These are phyloP conservation scores for Cryptococcus hybrid DNA, from an alignment of 1,284 basidiomycete genomes.

Conservation along the genomic window DNA sequence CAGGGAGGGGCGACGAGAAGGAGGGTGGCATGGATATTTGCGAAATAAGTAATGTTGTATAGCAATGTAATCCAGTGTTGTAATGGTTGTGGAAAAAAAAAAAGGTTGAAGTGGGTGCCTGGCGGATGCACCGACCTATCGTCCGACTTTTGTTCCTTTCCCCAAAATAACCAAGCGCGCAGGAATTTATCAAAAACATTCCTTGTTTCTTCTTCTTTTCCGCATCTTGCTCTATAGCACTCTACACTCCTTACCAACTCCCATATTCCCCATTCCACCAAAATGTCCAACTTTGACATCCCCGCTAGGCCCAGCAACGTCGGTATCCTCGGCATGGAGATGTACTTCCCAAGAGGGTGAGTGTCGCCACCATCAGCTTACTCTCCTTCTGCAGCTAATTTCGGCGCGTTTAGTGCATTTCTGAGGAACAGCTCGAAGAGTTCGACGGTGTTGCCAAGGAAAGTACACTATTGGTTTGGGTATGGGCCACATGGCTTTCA, in stretches of 20 bases:
- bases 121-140: not conserved
- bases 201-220: not conserved
- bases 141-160: conserved; percentile 1
- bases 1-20: conserved; percentile 16
- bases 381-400: not conserved
- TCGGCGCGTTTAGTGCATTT: conserved; percentile 70
- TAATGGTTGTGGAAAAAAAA: not conserved
- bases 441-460: conserved; percentile 92
- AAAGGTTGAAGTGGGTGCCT: not conserved
- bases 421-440: conserved; percentile 89
- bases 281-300: conserved; percentile 42
- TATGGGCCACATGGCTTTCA: conserved; percentile 97
- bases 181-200: not conserved
- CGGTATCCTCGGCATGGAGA: conserved; percentile 86
- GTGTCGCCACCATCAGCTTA: conserved; percentile 33
- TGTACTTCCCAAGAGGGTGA: conserved; percentile 87
- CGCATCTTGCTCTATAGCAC: not conserved
- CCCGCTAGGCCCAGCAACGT: conserved; percentile 77
- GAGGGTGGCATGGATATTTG: conserved; percentile 14
- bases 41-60: not conserved
- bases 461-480: conserved; percentile 99
- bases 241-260: not conserved
- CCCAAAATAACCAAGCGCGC: not conserved
- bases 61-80: not conserved
- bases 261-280: not conserved